A percentile compares a stretch with the other conserved stretches of the same genome.
Conservation (phyloP, 805 yeast species). For the Sugiyamaella lignohabitans region DNA sequence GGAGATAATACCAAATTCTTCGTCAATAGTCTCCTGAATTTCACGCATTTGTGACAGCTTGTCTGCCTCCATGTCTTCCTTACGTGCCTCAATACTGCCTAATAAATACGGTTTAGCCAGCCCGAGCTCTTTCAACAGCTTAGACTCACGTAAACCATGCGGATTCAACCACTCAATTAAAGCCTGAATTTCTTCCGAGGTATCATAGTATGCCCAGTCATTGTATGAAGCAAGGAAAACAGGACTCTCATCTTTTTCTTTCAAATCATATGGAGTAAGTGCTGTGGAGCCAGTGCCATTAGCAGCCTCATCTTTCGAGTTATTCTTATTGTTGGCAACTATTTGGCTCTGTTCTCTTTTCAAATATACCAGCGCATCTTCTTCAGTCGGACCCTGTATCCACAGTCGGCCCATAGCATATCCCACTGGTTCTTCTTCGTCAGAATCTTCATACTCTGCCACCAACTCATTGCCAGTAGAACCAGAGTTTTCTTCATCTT, state of each 20-base stretch:
- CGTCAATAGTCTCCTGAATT: constrained; percentile 19
- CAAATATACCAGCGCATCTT: constrained; percentile 36
- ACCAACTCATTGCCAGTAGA: constrained; percentile 24
- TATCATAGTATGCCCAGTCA: constrained; percentile 71
- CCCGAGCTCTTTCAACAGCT: constrained; percentile 54
- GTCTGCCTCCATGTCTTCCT: constrained; percentile 23
- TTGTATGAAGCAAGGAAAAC: constrained; percentile 43
- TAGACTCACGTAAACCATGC: constrained; percentile 68
- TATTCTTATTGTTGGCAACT: not conserved
- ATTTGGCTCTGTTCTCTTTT: constrained; percentile 9
- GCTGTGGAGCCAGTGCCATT: not conserved
- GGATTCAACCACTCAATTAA: constrained; percentile 64
- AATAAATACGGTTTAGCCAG: constrained; percentile 46
- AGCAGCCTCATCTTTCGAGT: not conserved
- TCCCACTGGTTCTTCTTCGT: constrained; percentile 8
- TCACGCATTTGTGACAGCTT: constrained; percentile 18
- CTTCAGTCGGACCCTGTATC: constrained; percentile 81
- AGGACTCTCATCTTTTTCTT: constrained; percentile 31
- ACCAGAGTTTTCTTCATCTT: constrained; percentile 32
- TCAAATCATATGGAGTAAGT: constrained; percentile 1
- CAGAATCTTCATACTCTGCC: constrained; percentile 26
- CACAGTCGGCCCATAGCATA: constrained; percentile 79
- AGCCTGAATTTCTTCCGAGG: constrained; percentile 47
- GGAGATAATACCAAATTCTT: constrained; percentile 8
- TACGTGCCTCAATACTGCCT: constrained; percentile 53